A percentile compares a stretch with the other conserved stretches of the same genome.
Evolutionary conservation across 1,284 basidiomycete species (phyloP).

Genomic region (Tetrapyrgos nigripes): DNA sequence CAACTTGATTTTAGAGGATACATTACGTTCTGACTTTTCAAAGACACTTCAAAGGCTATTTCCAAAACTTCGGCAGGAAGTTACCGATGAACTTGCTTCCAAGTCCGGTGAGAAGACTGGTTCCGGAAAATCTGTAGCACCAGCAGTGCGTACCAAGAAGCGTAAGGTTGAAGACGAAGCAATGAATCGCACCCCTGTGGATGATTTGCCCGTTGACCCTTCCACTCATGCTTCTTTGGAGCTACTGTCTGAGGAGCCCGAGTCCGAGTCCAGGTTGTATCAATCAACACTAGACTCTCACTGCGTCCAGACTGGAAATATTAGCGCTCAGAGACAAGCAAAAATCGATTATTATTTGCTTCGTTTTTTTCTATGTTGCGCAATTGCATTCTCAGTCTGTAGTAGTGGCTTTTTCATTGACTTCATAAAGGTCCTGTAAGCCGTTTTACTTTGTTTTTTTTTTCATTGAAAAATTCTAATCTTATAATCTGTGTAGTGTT

Average conservation of each 20-base stretch:
- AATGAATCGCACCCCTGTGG: neutral
- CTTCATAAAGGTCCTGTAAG: conserved; percentile 18
- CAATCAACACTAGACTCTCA: neutral
- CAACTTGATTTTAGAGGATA: too few species aligned
- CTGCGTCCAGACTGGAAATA: neutral
- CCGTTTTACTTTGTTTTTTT: neutral
- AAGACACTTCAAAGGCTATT: neutral
- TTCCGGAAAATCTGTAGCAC: neutral
- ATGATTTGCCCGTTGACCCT: neutral
- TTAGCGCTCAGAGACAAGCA: conserved; percentile 1
- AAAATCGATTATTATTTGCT: conserved; percentile 10
- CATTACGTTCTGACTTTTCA: too few species aligned
- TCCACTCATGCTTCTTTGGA: too few species aligned
- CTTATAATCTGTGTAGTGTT: conserved; percentile 6
- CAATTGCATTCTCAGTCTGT: conserved; percentile 15
- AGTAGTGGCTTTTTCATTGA: conserved; percentile 22
- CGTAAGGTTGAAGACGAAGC: conserved; percentile 7
- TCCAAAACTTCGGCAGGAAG: neutral
- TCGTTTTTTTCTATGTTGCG: conserved; percentile 20
- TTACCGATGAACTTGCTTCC: too few species aligned
- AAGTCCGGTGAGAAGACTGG: neutral
- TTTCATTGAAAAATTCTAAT: neutral
- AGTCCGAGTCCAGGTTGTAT: neutral
- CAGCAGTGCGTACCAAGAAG: conserved; percentile 4
- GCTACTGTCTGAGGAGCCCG: too few species aligned